These are phyloP conservation scores for Lasiosphaeria hispida DNA, from an alignment of 495 filamentous ascomycete species.

Conservation along the genomic window DNA sequence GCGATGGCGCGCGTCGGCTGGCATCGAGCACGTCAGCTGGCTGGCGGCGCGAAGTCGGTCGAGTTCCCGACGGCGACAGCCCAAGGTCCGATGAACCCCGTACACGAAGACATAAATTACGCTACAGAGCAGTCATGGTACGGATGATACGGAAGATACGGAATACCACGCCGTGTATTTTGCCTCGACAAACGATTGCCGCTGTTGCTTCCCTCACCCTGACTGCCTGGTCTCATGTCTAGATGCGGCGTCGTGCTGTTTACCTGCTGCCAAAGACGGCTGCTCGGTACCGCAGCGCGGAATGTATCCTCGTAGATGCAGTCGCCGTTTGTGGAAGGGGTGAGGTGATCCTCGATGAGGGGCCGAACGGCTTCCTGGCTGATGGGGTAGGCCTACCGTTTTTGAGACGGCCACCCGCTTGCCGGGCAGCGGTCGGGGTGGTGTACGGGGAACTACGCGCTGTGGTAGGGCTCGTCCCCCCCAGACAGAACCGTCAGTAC, in stretches of 20 bases:
- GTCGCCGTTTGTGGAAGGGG: background rate
- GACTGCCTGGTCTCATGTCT: background rate
- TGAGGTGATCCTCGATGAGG: constrained; percentile 1
- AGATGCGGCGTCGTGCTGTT: constrained; percentile 11
- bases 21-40: background rate
- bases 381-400: constrained; percentile 15
- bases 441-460: background rate
- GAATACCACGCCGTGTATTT: too few relatives aligned
- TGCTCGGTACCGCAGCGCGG: constrained; percentile 14
- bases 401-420: constrained; percentile 1
- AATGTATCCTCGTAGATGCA: constrained; percentile 9
- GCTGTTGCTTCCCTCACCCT: background rate
- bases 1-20: background rate
- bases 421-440: background rate
- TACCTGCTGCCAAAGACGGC: background rate
- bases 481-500: constrained; percentile 8
- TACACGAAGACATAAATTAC: too few relatives aligned
- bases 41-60: too few relatives aligned
- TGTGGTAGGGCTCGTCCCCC: constrained; percentile 4
- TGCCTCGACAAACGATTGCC: too few relatives aligned
- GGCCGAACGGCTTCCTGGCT: constrained; percentile 22
- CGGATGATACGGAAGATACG: too few relatives aligned
- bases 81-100: too few relatives aligned
- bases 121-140: too few relatives aligned
- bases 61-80: too few relatives aligned